These are phyloP conservation scores for Salvia hispanica DNA, from an alignment of 257 asterid species.

Conservation along the genomic window DNA sequence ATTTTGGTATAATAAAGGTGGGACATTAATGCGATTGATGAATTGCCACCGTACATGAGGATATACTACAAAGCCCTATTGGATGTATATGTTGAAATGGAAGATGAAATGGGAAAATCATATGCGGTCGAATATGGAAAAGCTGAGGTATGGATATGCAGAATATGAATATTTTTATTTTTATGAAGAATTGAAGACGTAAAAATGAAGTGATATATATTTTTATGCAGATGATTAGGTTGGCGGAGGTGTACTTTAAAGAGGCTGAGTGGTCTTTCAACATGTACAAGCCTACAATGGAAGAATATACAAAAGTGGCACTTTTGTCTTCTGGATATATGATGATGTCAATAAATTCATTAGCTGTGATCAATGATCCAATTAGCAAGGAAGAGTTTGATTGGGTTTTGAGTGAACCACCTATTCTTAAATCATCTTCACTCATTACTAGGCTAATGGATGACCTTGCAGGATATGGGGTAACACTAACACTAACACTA, in stretches of 20 bases:
- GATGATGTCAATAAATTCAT: conserved; percentile 24
- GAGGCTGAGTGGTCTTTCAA: conserved; percentile 42
- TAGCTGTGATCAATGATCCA: background rate
- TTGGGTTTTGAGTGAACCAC: background rate
- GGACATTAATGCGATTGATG: background rate
- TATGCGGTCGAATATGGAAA: conserved; percentile 34
- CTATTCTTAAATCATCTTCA: background rate
- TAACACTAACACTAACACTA: background rate
- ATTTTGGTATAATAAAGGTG: too few relatives aligned
- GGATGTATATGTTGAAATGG: conserved; percentile 27
- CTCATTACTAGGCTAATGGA: conserved; percentile 8
- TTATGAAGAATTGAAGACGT: too few relatives aligned
- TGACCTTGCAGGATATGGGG: conserved; percentile 24
- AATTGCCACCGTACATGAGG: conserved; percentile 24
- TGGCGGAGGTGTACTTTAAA: conserved; percentile 28
- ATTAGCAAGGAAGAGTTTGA: conserved; percentile 33
- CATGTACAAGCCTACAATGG: conserved; percentile 35
- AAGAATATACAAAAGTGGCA: conserved; percentile 44
- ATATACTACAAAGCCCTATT: conserved; percentile 23
- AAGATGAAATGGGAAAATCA: conserved; percentile 25
- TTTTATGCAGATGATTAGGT: background rate
- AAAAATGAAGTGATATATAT: too few relatives aligned
- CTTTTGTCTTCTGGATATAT: conserved; percentile 13
- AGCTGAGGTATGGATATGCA: conserved; percentile 35
- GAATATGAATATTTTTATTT: too few relatives aligned